These are phyloP conservation scores for Candida maris DNA, from an alignment of 805 yeast genomes.

Conservation along the genomic window DNA sequence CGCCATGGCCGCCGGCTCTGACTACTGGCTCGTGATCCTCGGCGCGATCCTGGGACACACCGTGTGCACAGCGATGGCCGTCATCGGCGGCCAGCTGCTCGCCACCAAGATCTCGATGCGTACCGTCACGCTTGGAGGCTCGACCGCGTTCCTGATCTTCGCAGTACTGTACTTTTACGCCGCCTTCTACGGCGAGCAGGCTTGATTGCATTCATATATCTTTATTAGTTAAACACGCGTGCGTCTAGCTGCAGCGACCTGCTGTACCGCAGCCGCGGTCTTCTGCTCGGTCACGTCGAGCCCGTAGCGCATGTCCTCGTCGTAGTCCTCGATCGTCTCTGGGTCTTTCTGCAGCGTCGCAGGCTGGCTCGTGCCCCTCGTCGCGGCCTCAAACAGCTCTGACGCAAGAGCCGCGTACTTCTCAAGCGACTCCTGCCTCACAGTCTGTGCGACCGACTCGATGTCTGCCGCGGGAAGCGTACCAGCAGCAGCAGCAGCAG, in stretches of 20 bases:
- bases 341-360: slow-evolving; percentile 5
- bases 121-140: slow-evolving; percentile 88
- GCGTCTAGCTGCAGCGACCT: slow-evolving; percentile 35
- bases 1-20: slow-evolving; percentile 97
- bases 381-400: slow-evolving; percentile 1
- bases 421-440: slow-evolving; percentile 2
- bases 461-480: too few relatives aligned
- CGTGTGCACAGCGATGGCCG: slow-evolving; percentile 85
- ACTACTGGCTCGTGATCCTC: slow-evolving; percentile 80
- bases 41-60: slow-evolving; percentile 93
- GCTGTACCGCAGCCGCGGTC: slow-evolving; percentile 41
- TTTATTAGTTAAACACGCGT: not conserved
- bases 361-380: not conserved
- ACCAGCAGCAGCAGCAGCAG: too few relatives aligned
- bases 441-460: not conserved
- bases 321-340: slow-evolving; percentile 24
- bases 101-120: slow-evolving; percentile 90
- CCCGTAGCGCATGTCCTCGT: slow-evolving; percentile 37
- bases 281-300: slow-evolving; percentile 35
- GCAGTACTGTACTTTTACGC: slow-evolving; percentile 76
- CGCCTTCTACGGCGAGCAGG: slow-evolving; percentile 40
- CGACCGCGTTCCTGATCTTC: slow-evolving; percentile 79
- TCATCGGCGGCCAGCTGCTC: slow-evolving; percentile 83
- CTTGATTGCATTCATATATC: slow-evolving; percentile 4
- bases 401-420: slow-evolving; percentile 5